These are phyloP conservation scores for Ogataea wickerhamii DNA, from an alignment of 805 yeast genomes.

Conservation along the genomic window DNA sequence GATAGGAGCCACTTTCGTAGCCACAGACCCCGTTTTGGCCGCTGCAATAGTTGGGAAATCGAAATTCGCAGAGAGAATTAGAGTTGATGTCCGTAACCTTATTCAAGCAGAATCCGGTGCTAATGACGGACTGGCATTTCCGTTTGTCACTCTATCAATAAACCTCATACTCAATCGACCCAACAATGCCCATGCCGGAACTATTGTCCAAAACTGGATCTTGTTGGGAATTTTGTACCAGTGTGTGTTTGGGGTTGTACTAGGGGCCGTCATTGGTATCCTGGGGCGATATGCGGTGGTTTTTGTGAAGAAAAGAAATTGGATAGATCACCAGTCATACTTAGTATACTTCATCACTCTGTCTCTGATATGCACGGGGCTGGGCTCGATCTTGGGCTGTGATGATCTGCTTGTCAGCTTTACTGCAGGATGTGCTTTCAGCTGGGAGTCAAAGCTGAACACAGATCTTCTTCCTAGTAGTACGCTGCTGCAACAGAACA, in stretches of 20 bases:
- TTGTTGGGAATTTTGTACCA: conserved; percentile 73
- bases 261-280: conserved; percentile 74
- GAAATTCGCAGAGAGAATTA: conserved; percentile 84
- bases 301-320: conserved; percentile 62
- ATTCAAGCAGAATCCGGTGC: conserved; percentile 86
- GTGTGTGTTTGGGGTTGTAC: conserved; percentile 71
- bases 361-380: conserved; percentile 82
- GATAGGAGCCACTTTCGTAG: conserved; percentile 86
- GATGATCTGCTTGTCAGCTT: conserved; percentile 87
- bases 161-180: conserved; percentile 54
- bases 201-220: conserved; percentile 78
- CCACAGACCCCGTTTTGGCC: conserved; percentile 93
- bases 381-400: conserved; percentile 82
- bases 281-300: conserved; percentile 65
- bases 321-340: conserved; percentile 87
- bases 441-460: conserved; percentile 72
- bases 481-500: background rate
- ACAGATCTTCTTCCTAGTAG: conserved; percentile 7
- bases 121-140: conserved; percentile 96
- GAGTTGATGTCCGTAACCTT: conserved; percentile 85
- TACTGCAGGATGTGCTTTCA: conserved; percentile 89
- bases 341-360: conserved; percentile 79
- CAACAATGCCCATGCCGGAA: conserved; percentile 53
- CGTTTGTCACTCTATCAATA: conserved; percentile 72
- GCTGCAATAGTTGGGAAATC: conserved; percentile 96